A percentile compares a stretch with the other conserved stretches of the same genome.
These are phyloP conservation scores for Pulveroboletus sp. DNA, from an alignment of 768 basidiomycete species.

Conservation along the genomic window DNA sequence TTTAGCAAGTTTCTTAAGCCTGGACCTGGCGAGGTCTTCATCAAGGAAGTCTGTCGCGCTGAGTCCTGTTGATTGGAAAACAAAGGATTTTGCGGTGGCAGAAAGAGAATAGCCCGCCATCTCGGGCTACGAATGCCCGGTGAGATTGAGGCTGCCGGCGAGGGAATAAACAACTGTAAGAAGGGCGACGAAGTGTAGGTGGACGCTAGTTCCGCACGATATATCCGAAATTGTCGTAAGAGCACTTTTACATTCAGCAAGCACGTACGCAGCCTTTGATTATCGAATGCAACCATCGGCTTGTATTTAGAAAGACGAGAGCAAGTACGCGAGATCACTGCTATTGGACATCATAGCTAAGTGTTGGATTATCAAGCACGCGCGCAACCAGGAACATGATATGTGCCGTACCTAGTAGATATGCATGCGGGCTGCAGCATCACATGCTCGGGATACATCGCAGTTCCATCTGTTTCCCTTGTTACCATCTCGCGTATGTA, in stretches of 20 bases:
- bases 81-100: background rate
- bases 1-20: constrained; percentile 27
- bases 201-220: background rate
- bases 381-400: no score
- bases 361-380: no score
- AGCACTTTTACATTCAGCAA: background rate
- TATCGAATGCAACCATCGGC: no score
- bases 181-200: constrained; percentile 32
- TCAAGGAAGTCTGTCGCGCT: constrained; percentile 37
- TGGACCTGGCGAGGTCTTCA: constrained; percentile 36
- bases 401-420: no score
- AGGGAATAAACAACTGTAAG: background rate
- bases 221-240: background rate
- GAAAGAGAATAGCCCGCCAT: constrained; percentile 33
- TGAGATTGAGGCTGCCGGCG: constrained; percentile 33
- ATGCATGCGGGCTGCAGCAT: no score
- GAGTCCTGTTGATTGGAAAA: constrained; percentile 39
- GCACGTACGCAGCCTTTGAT: no score
- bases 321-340: no score
- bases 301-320: no score
- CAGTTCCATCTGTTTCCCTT: no score
- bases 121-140: constrained; percentile 35
- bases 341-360: no score
- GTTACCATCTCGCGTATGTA: no score
- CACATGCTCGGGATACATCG: no score